Base-by-base conservation (phyloP, 805 yeast species). In the Monosporozyma servazzii region DNA sequence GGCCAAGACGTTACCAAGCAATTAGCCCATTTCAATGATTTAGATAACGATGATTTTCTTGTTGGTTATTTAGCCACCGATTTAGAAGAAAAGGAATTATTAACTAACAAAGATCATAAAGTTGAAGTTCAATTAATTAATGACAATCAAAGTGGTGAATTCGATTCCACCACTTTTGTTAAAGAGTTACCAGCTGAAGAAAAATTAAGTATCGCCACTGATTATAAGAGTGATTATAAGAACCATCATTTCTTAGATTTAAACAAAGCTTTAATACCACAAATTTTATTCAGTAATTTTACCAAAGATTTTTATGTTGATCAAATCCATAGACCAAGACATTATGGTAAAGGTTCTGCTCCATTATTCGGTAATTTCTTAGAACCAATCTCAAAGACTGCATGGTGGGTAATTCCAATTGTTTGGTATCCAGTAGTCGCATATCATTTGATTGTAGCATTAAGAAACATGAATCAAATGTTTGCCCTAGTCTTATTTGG, bases 251-350 rank as follows among this genome's bases (percentile, higher is more conserved):
- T 93, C 68, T 73, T 93, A 60, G 98, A 93, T 67, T 77, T 93
- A 63, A 81, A 77, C 59, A 81, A 80, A 66, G 95, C 99, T 1
- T 74, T 93, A 59, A 71, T 93, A 43, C 63, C 79, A 68, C 99
- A 93, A 73, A 87, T 93, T 45, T 70, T 88, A 51, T 75, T 78
- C 54, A 81, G 89, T 42, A 76, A 78, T 36, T 93, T 89, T 75
- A 65, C 86, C 42, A 91, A 87, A 66, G 95, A 88, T 43, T 91
- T 93, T 63, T 93, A 93, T 68, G 75, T 93, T 64, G 96, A 89
- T 66, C 97, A 93, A 71, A 93, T 93, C 43, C 99, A 93, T 69
- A 82, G 97, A 70, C 99, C 99, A 50, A 83, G 99, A 66, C 99
- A 93, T 69, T 93, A 90, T 66, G 98, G 98, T 57, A 83, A 89